These are phyloP conservation scores for Euphorbia pulcherrima DNA, from an alignment of 345 rosid genomes.

Conservation along the genomic window DNA sequence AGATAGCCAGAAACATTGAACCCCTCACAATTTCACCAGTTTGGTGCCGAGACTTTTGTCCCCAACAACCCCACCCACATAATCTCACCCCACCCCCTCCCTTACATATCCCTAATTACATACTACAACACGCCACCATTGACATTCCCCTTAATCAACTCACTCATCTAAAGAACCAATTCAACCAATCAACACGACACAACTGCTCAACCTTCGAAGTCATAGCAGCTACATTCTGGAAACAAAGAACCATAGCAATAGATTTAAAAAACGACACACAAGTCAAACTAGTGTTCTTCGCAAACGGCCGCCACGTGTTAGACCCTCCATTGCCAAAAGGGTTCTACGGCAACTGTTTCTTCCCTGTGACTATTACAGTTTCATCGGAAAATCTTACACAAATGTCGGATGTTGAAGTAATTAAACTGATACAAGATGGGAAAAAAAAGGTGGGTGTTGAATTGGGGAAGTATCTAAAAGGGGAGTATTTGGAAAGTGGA, in stretches of 20 bases:
- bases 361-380: conserved; percentile 47
- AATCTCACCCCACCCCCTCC: conserved; percentile 7
- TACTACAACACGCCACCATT: conserved; percentile 40
- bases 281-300: conserved; percentile 57
- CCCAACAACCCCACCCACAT: conserved; percentile 19
- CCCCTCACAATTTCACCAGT: conserved; percentile 36
- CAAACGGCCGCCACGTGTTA: conserved; percentile 46
- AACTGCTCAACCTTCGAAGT: conserved; percentile 56
- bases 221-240: conserved; percentile 52
- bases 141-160: conserved; percentile 54
- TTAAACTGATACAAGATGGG: conserved; percentile 44
- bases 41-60: conserved; percentile 50
- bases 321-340: conserved; percentile 56
- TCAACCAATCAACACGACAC: conserved; percentile 29
- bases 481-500: conserved; percentile 23
- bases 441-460: conserved; percentile 41
- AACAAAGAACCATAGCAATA: conserved; percentile 35
- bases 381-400: conserved; percentile 27
- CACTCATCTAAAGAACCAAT: conserved; percentile 35
- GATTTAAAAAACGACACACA: conserved; percentile 22
- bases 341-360: conserved; percentile 72
- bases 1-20: conserved; percentile 43
- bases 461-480: conserved; percentile 37
- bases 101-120: conserved; percentile 38
- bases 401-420: conserved; percentile 35